Evolutionary conservation across 2,329 filamentous ascomycete genomes (phyloP).

Genomic region (Fusarium poae): DNA sequence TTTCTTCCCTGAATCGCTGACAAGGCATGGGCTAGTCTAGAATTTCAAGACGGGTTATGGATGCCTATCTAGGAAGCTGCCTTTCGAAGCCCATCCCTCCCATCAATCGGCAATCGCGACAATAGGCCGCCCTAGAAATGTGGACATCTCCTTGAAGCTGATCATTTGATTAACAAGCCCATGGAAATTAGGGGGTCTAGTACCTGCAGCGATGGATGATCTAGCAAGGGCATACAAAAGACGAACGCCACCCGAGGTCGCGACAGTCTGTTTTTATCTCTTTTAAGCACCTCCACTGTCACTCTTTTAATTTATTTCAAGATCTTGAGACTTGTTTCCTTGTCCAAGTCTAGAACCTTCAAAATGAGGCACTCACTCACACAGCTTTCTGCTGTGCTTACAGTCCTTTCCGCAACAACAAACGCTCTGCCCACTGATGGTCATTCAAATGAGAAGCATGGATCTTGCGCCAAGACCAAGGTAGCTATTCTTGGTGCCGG

Average conservation of each 20-base stretch:
- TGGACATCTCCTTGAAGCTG: neutral
- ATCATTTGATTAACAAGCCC: neutral
- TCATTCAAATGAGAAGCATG: constrained; percentile 3
- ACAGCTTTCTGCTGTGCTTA: constrained; percentile 12
- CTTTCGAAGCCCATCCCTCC: neutral
- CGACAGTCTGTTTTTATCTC: neutral
- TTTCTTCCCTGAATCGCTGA: neutral
- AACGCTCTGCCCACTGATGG: neutral
- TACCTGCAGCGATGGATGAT: neutral
- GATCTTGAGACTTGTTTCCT: neutral
- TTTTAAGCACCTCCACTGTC: neutral
- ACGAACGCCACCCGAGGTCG: neutral
- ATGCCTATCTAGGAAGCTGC: constrained; percentile 20
- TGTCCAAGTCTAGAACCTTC: neutral
- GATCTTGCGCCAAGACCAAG: constrained; percentile 49
- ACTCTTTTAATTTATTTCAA: neutral
- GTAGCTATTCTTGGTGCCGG: constrained; percentile 65
- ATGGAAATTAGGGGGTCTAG: neutral
- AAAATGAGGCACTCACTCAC: constrained; percentile 16
- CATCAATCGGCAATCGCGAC: neutral
- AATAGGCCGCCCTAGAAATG: neutral
- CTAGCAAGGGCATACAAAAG: constrained; percentile 17
- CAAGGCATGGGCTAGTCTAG: neutral
- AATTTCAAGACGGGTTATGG: neutral
- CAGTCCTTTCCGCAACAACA: neutral